Evolutionary conservation across 139 green algal species (phyloP).

Genomic region (Volvox africanus): DNA sequence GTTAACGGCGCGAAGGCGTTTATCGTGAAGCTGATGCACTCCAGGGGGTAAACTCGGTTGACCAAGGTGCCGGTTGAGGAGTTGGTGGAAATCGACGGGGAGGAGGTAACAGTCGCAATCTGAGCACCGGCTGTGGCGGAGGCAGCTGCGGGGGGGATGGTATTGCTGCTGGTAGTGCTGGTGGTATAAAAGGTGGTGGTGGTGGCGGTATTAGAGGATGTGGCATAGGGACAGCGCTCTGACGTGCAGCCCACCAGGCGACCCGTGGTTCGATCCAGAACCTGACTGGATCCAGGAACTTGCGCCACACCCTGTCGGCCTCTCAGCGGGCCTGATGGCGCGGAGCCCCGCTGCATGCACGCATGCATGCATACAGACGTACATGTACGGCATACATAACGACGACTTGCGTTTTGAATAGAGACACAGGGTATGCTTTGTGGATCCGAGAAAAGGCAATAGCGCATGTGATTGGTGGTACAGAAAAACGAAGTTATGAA

Average conservation of each 20-base stretch:
- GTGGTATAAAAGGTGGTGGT: too few relatives aligned
- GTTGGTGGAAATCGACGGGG: too few relatives aligned
- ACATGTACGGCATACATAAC: not conserved
- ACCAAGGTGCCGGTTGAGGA: too few relatives aligned
- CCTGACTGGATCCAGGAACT: not conserved
- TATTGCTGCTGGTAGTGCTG: too few relatives aligned
- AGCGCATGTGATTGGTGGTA: not conserved
- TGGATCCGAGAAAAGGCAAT: not conserved
- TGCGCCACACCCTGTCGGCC: not conserved
- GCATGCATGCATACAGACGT: not conserved
- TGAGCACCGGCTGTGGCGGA: too few relatives aligned
- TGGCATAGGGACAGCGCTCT: not conserved
- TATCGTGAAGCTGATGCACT: too few relatives aligned
- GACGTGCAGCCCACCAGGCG: not conserved
- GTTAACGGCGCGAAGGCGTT: too few relatives aligned
- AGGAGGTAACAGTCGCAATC: too few relatives aligned
- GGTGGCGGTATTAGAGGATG: too few relatives aligned
- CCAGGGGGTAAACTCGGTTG: too few relatives aligned
- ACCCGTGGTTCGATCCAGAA: not conserved
- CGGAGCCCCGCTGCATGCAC: not conserved
- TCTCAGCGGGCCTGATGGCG: not conserved
- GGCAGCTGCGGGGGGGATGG: too few relatives aligned
- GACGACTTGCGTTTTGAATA: not conserved
- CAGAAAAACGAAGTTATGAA: too few relatives aligned
- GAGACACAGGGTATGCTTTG: not conserved